Evolutionary conservation across 192 early-diverging fungal genomes (phyloP).

Genomic region (Podila minutissima): DNA sequence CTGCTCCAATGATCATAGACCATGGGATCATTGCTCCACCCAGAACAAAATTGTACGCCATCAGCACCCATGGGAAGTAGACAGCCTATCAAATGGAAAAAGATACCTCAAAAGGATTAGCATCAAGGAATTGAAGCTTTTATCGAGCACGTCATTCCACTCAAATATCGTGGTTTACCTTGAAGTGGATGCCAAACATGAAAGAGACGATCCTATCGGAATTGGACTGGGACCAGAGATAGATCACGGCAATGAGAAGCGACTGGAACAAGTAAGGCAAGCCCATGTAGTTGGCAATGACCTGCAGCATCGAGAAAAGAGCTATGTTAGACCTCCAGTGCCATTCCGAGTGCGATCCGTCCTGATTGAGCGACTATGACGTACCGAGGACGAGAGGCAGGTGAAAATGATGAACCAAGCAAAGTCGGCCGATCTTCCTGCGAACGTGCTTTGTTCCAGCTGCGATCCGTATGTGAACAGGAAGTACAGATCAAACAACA

Average conservation of each 20-base stretch:
- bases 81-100: slow-evolving; percentile 28
- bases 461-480: slow-evolving; percentile 75
- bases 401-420: slow-evolving; percentile 78
- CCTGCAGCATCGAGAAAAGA: neutral
- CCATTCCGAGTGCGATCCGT: too few relatives aligned
- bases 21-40: slow-evolving; percentile 53
- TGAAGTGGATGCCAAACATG: slow-evolving; percentile 49
- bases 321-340: too few relatives aligned
- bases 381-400: slow-evolving; percentile 57
- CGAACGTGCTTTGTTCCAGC: slow-evolving; percentile 75
- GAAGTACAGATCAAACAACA: slow-evolving; percentile 78
- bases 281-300: slow-evolving; percentile 15
- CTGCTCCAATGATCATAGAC: slow-evolving; percentile 70
- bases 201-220: slow-evolving; percentile 46
- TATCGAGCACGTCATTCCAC: neutral
- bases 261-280: slow-evolving; percentile 22
- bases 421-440: slow-evolving; percentile 80
- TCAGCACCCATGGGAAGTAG: slow-evolving; percentile 82
- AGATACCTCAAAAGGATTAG: neutral
- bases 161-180: slow-evolving; percentile 17
- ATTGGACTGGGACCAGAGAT: slow-evolving; percentile 37
- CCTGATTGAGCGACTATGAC: neutral
- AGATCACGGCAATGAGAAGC: slow-evolving; percentile 37
- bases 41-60: slow-evolving; percentile 64
- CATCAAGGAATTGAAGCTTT: neutral